These are phyloP conservation scores for Verticillium isaacii DNA, from an alignment of 2,329 filamentous ascomycete genomes.

Conservation along the genomic window DNA sequence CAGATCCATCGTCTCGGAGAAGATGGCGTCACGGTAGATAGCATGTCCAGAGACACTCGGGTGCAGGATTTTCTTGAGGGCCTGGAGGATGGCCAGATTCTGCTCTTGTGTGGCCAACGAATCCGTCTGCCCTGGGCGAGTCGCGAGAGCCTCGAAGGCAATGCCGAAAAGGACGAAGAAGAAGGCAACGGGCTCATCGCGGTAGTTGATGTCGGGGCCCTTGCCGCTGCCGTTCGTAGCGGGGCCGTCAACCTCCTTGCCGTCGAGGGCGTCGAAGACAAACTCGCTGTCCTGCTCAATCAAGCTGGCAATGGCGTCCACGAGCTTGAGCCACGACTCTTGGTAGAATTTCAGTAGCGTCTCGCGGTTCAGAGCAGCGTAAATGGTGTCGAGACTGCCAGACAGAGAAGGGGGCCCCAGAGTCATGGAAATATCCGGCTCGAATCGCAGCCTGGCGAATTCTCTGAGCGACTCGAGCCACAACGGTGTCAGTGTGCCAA, in stretches of 20 bases:
- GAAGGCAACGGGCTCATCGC: constrained; percentile 95
- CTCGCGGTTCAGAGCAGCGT: constrained; percentile 89
- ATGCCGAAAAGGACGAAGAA: constrained; percentile 98
- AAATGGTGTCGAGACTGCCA: constrained; percentile 86
- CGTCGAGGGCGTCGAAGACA: constrained; percentile 93
- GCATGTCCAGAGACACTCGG: constrained; percentile 94
- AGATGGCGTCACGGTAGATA: constrained; percentile 93
- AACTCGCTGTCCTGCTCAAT: constrained; percentile 98
- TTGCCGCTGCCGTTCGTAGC: constrained; percentile 47
- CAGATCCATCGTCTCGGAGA: constrained; percentile 94
- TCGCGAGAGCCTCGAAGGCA: constrained; percentile 91
- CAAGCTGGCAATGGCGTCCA: constrained; percentile 93
- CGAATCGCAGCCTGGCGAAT: constrained; percentile 88
- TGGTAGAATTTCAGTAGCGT: constrained; percentile 95
- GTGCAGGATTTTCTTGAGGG: constrained; percentile 89
- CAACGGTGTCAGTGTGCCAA: constrained; percentile 82
- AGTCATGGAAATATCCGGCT: constrained; percentile 93
- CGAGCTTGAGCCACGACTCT: constrained; percentile 92
- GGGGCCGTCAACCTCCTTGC: constrained; percentile 58
- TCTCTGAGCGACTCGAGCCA: constrained; percentile 93
- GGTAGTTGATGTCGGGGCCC: constrained; percentile 86
- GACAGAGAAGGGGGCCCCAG: constrained; percentile 76
- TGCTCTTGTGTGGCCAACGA: constrained; percentile 70
- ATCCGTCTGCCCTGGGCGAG: constrained; percentile 63
- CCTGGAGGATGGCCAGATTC: constrained; percentile 81